A percentile compares a stretch with the other conserved stretches of the same genome.
Conservation (phyloP, 176 grass and related monocot species). For the Juncus effusus region DNA sequence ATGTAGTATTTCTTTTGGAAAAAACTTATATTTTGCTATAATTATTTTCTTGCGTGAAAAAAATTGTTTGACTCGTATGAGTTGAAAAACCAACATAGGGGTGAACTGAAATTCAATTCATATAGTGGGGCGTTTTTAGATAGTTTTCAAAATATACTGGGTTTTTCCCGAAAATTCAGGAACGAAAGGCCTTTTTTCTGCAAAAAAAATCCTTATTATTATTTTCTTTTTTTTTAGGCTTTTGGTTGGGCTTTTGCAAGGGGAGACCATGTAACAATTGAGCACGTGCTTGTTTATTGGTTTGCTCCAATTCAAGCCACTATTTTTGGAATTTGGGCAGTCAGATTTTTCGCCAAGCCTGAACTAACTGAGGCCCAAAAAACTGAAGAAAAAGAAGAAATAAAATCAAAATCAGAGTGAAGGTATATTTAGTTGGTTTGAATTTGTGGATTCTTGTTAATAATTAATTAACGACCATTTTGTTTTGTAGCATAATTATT, state of each 20-base stretch:
- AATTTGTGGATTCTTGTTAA: background rate
- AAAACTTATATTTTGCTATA: too few relatives aligned
- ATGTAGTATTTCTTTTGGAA: too few relatives aligned
- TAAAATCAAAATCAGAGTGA: conserved; percentile 66
- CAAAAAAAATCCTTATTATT: too few relatives aligned
- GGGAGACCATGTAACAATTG: conserved; percentile 70
- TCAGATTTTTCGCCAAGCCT: conserved; percentile 52
- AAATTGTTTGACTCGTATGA: too few relatives aligned
- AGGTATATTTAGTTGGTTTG: background rate
- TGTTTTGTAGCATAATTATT: too few relatives aligned
- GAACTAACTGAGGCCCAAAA: conserved; percentile 36
- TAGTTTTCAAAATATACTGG: too few relatives aligned
- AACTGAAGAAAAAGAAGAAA: conserved; percentile 32
- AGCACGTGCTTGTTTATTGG: conserved; percentile 94
- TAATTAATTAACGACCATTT: too few relatives aligned
- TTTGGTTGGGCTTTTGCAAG: conserved; percentile 96
- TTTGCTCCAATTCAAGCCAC: conserved; percentile 84
- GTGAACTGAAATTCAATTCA: too few relatives aligned
- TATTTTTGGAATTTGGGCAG: conserved; percentile 61
- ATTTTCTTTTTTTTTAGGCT: conserved; percentile 35
- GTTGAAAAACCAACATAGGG: too few relatives aligned
- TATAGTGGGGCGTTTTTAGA: too few relatives aligned
- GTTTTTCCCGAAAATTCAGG: too few relatives aligned
- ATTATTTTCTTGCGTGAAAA: too few relatives aligned
- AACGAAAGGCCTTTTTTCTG: background rate